phyloP scores from a whole-genome alignment of 495 filamentous ascomycete species.

The Talaromyces stipitatus region DNA sequence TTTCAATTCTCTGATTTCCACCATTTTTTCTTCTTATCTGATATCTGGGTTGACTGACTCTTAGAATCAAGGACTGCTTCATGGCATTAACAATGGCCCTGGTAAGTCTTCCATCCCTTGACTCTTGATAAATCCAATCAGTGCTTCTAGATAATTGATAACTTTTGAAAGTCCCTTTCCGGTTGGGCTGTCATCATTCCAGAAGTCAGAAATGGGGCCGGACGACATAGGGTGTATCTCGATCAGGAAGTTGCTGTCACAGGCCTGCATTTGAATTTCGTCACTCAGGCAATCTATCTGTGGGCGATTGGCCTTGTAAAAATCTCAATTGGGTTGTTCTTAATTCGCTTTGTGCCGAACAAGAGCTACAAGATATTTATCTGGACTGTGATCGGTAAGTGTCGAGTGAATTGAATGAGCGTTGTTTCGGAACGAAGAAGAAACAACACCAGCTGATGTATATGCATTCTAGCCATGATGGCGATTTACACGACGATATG shows the following conservation, averaged over 20 bases:
- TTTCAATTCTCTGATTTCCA: not conserved
- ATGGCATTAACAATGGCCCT: constrained; percentile 28
- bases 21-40: not conserved
- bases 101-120: constrained; percentile 8
- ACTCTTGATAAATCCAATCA: not conserved
- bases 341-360: constrained; percentile 30
- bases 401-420: not conserved
- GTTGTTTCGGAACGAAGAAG: not conserved
- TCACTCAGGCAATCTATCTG: constrained; percentile 32
- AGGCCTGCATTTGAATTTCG: constrained; percentile 36
- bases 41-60: not conserved
- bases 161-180: constrained; percentile 16
- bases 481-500: constrained; percentile 28
- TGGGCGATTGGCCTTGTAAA: constrained; percentile 34
- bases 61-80: constrained; percentile 20
- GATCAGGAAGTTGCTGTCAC: constrained; percentile 14
- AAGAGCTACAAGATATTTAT: constrained; percentile 28
- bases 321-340: constrained; percentile 37
- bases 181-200: constrained; percentile 26
- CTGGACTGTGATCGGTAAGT: constrained; percentile 16
- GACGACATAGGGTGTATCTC: constrained; percentile 27
- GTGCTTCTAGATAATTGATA: not conserved
- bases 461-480: constrained; percentile 24
- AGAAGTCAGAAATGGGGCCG: constrained; percentile 32
- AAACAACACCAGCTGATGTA: not conserved